Evolutionary conservation across 2,329 filamentous ascomycete genomes (phyloP), one percentile per base, ranked within the genome.

Genomic region (Domatiomyces globalis): DNA sequence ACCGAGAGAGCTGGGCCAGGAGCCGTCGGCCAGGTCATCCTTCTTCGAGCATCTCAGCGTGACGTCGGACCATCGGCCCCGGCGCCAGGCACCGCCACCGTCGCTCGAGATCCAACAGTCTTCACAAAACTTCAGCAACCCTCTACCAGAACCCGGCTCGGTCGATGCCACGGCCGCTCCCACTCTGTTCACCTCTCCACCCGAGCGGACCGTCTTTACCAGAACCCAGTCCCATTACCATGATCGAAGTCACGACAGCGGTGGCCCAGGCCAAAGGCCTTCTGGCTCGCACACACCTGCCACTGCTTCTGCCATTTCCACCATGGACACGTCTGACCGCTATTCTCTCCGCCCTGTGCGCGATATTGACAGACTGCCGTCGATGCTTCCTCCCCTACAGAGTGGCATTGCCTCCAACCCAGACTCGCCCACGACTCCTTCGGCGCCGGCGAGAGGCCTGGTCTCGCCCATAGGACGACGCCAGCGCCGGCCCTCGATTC

Each of bases 401-500:
- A 74, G 77, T 9, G 83, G 84, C 49, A 70, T 88, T 50, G 77
- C 78, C 43, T 95, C 90, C n/a, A 89, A 94, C 65, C 92, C 92
- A 7, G 85, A 89, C 52, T 95, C 88, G 10, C 88, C 88, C 1
- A 92, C 87, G 5, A 94, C 88, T 0, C 88, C 88, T 12, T 75
- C 85, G 45, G 83, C 83, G 46, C 80, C 83, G 1, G 72, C 81
- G 50, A 83, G 69, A 64, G 76, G 54, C 66, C 73, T 62, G 74
- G 53, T 78, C 71, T 54, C 74, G 73, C 22, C 73, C 69, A 18
- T 78, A 75, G 45, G 74, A 70, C 57, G 70, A 75, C 74, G 81
- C 53, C 71, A 78, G 17, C 77, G 86, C 61, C 79, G 89, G 36
- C 87, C 88, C 33, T 88, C 87, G 0, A 92, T 95, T 60, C 81